A percentile compares a stretch with the other conserved stretches of the same genome.
phyloP scores from a whole-genome alignment of 176 grass and related monocot genomes.

The Cenchrus purpureus region DNA sequence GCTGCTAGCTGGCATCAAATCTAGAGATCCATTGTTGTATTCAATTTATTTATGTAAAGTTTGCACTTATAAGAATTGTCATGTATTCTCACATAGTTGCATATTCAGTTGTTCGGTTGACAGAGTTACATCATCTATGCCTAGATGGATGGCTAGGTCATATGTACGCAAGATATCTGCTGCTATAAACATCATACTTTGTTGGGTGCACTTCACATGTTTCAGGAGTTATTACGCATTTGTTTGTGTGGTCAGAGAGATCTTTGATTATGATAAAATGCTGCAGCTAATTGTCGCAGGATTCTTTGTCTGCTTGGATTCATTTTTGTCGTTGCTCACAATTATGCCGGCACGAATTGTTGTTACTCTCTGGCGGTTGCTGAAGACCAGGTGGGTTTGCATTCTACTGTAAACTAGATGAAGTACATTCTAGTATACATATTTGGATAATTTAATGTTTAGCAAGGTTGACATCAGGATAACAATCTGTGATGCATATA shows the following conservation, averaged over 20 bases:
- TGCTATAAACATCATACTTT: not conserved
- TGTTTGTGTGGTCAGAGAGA: constrained; percentile 35
- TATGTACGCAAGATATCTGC: not conserved
- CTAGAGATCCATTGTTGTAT: not conserved
- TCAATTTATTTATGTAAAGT: not conserved
- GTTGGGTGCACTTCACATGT: not conserved
- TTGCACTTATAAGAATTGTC: not conserved
- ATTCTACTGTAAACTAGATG: constrained; percentile 35
- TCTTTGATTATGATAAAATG: constrained; percentile 70
- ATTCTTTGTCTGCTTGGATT: constrained; percentile 94
- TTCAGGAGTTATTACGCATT: constrained; percentile 3
- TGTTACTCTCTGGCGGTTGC: constrained; percentile 73
- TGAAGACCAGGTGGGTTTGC: constrained; percentile 69
- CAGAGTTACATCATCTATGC: not conserved
- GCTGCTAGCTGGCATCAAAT: not conserved
- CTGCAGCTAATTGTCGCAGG: constrained; percentile 86
- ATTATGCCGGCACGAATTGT: constrained; percentile 91
- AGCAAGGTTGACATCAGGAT: not conserved
- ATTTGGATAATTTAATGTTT: constrained; percentile 11
- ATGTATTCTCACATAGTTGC: not conserved
- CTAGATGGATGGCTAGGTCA: not conserved
- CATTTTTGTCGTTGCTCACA: constrained; percentile 86
- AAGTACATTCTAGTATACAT: not conserved
- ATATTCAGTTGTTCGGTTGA: not conserved
- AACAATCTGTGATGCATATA: not conserved